Evolutionary conservation across 2,329 filamentous ascomycete genomes (phyloP), one percentile per base, ranked within the genome.

Genomic region (Tolypocladium guangdongense): DNA sequence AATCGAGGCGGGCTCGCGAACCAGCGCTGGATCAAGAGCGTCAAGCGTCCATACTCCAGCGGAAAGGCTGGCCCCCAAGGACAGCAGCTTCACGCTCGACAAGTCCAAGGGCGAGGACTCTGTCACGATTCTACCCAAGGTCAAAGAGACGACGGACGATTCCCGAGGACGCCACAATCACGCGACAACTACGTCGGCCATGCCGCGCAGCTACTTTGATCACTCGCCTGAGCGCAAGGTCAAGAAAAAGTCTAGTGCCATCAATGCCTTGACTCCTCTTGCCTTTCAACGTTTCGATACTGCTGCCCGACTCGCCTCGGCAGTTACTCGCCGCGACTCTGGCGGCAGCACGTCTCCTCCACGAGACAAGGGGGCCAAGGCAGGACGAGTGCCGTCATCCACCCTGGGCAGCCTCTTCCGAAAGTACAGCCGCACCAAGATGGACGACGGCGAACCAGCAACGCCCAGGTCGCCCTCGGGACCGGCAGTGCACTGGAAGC

Each of bases 321-420:
- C 33, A 14, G 22, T 45, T 4, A 32, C 7, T 10, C 37, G 38
- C 20, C 48, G 38, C 43, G 38, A 8, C 45, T 20, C 41, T 7
- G 20, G 27, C 22, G 48, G 43, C 45, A 58, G 56, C 6, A 53
- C 55, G 16, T 56, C 57, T 22, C 56, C 58, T 27, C 52, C 54
- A 5, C 32, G 52, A 35, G 49, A 48, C 8, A 52, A 47, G 5
- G 55, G 50, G 22, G 48, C 47, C 12, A 45, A 38, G 10, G 36
- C 53, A 18, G 50, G 47, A 30, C 56, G 56, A 38, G 61, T 58
- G n/a, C 59, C 64, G 20, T 58, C 62, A n/a, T 58, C 61, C 1
- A 46, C 59, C 1, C 56, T 67, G 14, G 52, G 60, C 4, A 58
- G 52, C 30, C 51, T 67, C 8, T 62, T 67, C 43, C 62, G 63